phyloP scores from a whole-genome alignment of 495 filamentous ascomycete species.

The Penicillium lividum region DNA sequence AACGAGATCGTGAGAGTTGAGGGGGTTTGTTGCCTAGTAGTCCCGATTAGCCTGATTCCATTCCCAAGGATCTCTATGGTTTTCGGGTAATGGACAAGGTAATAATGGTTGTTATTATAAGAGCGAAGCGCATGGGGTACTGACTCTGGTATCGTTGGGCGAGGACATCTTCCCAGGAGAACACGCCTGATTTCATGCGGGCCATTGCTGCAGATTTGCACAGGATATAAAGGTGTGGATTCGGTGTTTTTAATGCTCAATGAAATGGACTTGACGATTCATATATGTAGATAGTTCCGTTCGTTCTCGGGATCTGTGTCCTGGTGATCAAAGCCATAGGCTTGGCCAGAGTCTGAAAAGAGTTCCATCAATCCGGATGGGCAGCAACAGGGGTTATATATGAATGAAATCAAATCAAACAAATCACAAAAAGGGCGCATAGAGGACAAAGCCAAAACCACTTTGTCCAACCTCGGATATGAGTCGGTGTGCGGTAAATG shows the following conservation, averaged over 20 bases:
- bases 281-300: constrained; percentile 3
- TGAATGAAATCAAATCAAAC: neutral
- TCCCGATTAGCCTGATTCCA: neutral
- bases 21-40: constrained; percentile 41
- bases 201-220: constrained; percentile 29
- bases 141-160: constrained; percentile 49
- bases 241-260: neutral
- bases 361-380: constrained; percentile 23
- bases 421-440: constrained; percentile 6
- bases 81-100: neutral
- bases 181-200: constrained; percentile 43
- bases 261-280: neutral
- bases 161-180: constrained; percentile 52
- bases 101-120: neutral
- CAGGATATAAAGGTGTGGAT: neutral
- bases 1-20: constrained; percentile 26
- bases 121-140: constrained; percentile 9
- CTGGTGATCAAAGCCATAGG: constrained; percentile 20
- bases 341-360: constrained; percentile 13
- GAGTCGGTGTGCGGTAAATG: constrained; percentile 11
- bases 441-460: constrained; percentile 4
- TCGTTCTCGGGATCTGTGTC: constrained; percentile 7
- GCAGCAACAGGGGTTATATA: constrained; percentile 5
- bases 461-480: constrained; percentile 9
- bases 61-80: too few relatives aligned